Evolutionary conservation across 331 rosid species (phyloP), one percentile per base, ranked within the genome.

Genomic region (Rosa hybrid): DNA sequence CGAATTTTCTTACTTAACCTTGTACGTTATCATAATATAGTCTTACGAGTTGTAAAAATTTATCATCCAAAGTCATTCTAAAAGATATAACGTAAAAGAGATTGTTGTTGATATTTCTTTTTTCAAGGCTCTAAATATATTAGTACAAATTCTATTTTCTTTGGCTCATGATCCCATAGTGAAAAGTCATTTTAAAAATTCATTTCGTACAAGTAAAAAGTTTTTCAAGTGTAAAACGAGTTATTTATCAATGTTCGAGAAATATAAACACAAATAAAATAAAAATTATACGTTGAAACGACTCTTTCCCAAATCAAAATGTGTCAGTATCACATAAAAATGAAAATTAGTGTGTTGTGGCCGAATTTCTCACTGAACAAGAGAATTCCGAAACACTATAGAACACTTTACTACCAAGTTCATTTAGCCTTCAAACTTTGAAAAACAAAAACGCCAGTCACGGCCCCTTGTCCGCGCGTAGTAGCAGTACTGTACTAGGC

Each of bases 401-500:
- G 27, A 56, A 57, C 62, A 54, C 25, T 1, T 16, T 16, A 48
- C 53, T 50, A 18, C 0, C 21, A 8, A 56, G 0, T 12, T 57
- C 30, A n/a, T 57, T n/a, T n/a, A 44, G 48, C 60, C 59, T 17
- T 6, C n/a, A 54, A n/a, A 63, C 72, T 16, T 67, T 39, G 2
- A 8, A 17, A 14, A 34, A 17, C 13, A 38, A 38, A 68, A 67
- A 41, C 72, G 72, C 27, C 62, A 46, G 68, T 41, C 70, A 69
- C 76, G 76, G 56, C 56, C 76, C 54, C 63, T 34, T n/a, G 53
- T 41, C 53, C 45, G 71, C 80, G 80, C 80, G 77, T 81, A 17
- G 62, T 30, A 51, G 5, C n/a, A 25, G 34, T 48, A 13, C 17
- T 14, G 18, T 38, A 13, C 8, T 3, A 67, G 48, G 38, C 23